These are phyloP conservation scores for Mycena metata DNA, from an alignment of 768 basidiomycete genomes.

Conservation along the genomic window DNA sequence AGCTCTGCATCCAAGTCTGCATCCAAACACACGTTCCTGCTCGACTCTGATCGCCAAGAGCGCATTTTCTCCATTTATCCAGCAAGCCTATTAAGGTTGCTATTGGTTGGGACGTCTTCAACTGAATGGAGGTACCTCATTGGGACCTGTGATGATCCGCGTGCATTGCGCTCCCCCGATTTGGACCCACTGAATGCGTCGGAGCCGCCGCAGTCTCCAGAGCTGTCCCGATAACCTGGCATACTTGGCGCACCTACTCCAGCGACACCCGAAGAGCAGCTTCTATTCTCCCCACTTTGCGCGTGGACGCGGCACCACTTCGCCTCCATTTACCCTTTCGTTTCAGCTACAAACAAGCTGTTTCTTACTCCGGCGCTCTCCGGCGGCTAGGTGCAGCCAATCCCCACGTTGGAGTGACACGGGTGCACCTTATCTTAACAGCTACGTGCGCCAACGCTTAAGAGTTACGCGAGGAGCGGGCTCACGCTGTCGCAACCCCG, in stretches of 20 bases:
- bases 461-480: not conserved
- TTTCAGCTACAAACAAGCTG: not conserved
- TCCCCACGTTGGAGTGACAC: slow-evolving; percentile 1
- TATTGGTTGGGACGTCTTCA: not conserved
- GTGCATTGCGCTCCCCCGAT: slow-evolving; percentile 2
- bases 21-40: no score
- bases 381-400: slow-evolving; percentile 4
- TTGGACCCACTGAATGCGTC: not conserved
- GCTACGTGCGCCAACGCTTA: not conserved
- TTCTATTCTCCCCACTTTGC: not conserved
- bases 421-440: slow-evolving; percentile 10
- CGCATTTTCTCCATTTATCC: slow-evolving; percentile 20
- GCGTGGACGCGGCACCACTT: no score
- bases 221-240: not conserved
- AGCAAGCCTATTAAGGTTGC: slow-evolving; percentile 15
- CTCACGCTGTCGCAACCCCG: slow-evolving; percentile 25
- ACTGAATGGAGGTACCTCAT: slow-evolving; percentile 19
- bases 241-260: not conserved
- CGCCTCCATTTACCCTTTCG: not conserved
- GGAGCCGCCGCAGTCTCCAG: slow-evolving; percentile 1
- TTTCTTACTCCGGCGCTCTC: no score
- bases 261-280: not conserved
- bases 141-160: slow-evolving; percentile 24
- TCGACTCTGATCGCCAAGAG: no score
- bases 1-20: no score